phyloP scores from a whole-genome alignment of 2,329 filamentous ascomycete genomes.

The Colletotrichum sp. region DNA sequence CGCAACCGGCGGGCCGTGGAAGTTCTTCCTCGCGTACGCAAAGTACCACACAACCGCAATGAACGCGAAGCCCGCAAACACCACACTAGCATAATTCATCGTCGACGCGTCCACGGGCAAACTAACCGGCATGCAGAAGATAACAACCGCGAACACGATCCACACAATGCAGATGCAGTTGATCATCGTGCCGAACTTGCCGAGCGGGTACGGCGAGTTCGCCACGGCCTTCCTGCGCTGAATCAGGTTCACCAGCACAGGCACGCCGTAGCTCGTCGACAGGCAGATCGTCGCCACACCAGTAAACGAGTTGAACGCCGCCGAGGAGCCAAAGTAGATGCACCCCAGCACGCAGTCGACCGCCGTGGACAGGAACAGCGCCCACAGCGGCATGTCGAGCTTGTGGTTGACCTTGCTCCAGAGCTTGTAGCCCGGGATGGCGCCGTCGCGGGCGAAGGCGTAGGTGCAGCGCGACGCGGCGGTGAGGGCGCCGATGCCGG shows the following conservation, averaged over 20 bases:
- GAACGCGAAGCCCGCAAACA: slow-evolving; percentile 66
- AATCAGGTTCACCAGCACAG: slow-evolving; percentile 74
- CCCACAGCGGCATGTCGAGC: slow-evolving; percentile 74
- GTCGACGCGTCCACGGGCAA: slow-evolving; percentile 58
- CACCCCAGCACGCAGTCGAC: slow-evolving; percentile 76
- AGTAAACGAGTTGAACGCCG: slow-evolving; percentile 81
- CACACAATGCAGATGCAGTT: slow-evolving; percentile 73
- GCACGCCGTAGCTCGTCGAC: slow-evolving; percentile 76
- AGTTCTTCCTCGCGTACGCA: slow-evolving; percentile 65
- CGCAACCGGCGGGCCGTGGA: slow-evolving; percentile 59
- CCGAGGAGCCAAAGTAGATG: slow-evolving; percentile 80
- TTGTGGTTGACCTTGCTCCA: slow-evolving; percentile 70
- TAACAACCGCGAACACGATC: slow-evolving; percentile 71
- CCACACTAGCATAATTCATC: slow-evolving; percentile 73
- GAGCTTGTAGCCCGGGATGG: slow-evolving; percentile 71
- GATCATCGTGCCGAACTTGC: slow-evolving; percentile 70
- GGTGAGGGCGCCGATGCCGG: slow-evolving; percentile 76
- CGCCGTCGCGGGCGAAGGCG: slow-evolving; percentile 77
- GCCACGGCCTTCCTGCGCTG: slow-evolving; percentile 70
- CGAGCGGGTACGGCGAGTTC: slow-evolving; percentile 71
- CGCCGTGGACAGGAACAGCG: slow-evolving; percentile 69
- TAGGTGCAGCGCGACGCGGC: slow-evolving; percentile 78
- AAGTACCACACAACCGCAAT: slow-evolving; percentile 70
- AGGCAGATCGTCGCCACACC: slow-evolving; percentile 82
- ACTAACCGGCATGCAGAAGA: slow-evolving; percentile 78